These are phyloP conservation scores for Eucalyptus erythrocorys DNA, from an alignment of 345 rosid species.

Conservation along the genomic window DNA sequence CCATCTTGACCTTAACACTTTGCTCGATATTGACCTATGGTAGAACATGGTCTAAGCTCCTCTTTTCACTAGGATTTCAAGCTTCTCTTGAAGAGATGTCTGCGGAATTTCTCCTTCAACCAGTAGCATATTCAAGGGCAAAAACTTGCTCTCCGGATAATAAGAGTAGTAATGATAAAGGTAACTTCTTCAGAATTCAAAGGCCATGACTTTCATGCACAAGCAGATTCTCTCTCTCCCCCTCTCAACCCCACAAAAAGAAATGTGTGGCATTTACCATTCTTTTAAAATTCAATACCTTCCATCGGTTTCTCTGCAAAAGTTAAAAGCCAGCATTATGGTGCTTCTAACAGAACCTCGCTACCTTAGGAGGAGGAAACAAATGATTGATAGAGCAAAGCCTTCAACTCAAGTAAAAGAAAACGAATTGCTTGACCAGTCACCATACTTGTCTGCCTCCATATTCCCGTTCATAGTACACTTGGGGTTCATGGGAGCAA, in stretches of 20 bases:
- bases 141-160: background rate
- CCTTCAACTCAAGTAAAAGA: background rate
- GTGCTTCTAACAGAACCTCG: slow-evolving; percentile 21
- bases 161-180: background rate
- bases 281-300: background rate
- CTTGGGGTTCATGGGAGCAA: slow-evolving; percentile 59
- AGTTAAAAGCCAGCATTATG: background rate
- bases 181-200: background rate
- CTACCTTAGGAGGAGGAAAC: slow-evolving; percentile 47
- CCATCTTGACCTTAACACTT: slow-evolving; percentile 57
- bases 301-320: background rate
- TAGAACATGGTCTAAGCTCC: slow-evolving; percentile 32
- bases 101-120: slow-evolving; percentile 14
- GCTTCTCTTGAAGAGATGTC: slow-evolving; percentile 27
- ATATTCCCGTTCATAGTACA: slow-evolving; percentile 63
- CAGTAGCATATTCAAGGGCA: background rate
- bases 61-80: slow-evolving; percentile 60
- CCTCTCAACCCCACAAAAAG: slow-evolving; percentile 12
- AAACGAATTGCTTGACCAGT: slow-evolving; percentile 9
- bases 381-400: slow-evolving; percentile 5
- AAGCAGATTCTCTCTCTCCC: slow-evolving; percentile 2
- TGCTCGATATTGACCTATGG: slow-evolving; percentile 51
- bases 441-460: slow-evolving; percentile 30
- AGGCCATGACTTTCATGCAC: background rate
- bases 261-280: background rate